A percentile compares a stretch with the other conserved stretches of the same genome.
Evolutionary conservation across 345 rosid species (phyloP).

Genomic region (Brassica carinata): DNA sequence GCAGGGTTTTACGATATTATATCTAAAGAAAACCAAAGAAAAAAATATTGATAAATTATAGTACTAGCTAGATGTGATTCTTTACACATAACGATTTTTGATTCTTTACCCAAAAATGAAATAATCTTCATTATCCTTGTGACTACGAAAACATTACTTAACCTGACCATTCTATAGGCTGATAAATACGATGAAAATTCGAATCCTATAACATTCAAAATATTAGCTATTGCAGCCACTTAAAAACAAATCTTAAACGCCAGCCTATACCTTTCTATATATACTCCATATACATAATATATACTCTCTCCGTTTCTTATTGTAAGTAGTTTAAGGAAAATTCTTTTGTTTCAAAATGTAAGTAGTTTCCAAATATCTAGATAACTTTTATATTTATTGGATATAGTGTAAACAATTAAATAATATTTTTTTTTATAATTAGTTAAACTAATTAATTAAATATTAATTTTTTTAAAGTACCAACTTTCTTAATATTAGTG

Average conservation of each 20-base stretch:
- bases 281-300: neutral
- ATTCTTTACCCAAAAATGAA: neutral
- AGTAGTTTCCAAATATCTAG: no score
- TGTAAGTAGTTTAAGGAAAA: no score
- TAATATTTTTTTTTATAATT: no score
- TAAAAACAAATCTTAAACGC: slow-evolving; percentile 25
- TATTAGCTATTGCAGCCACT: slow-evolving; percentile 14
- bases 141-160: neutral
- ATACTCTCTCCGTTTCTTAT: no score
- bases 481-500: no score
- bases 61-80: slow-evolving; percentile 7
- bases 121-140: slow-evolving; percentile 16
- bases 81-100: neutral
- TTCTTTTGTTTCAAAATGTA: no score
- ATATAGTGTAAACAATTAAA: no score
- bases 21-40: neutral
- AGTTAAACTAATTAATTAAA: no score
- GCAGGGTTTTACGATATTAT: slow-evolving; percentile 7
- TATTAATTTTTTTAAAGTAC: no score
- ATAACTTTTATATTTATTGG: no score
- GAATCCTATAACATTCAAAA: slow-evolving; percentile 6
- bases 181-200: neutral
- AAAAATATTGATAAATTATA: slow-evolving; percentile 14
- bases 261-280: slow-evolving; percentile 18
- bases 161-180: neutral